A percentile compares a stretch with the other conserved stretches of the same genome.
Evolutionary conservation across 768 basidiomycete species (phyloP).

Genomic region (Mycena capillaripes): DNA sequence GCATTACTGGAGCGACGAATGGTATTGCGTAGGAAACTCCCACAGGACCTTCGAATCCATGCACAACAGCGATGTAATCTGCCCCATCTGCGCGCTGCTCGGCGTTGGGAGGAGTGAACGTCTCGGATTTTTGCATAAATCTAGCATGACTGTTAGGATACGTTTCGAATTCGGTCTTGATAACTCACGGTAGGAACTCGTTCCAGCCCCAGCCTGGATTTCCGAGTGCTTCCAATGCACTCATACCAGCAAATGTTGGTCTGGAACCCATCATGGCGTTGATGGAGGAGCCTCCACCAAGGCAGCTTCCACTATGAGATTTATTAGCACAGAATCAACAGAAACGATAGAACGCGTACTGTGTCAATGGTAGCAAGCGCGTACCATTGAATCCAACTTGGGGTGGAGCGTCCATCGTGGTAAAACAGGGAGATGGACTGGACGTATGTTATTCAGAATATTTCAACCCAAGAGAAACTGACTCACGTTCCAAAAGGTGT

Average conservation of each 20-base stretch:
- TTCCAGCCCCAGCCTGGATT: slow-evolving; percentile 50
- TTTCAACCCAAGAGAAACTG: background rate
- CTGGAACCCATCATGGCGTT: slow-evolving; percentile 45
- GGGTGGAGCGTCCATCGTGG: slow-evolving; percentile 9
- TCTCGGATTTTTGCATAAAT: slow-evolving; percentile 39
- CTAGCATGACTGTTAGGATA: background rate
- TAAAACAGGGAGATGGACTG: slow-evolving; percentile 20
- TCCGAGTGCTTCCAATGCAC: slow-evolving; percentile 33
- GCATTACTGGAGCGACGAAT: slow-evolving; percentile 30
- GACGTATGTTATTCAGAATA: background rate
- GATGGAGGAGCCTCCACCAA: slow-evolving; percentile 45
- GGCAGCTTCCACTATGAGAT: slow-evolving; percentile 32
- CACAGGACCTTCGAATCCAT: slow-evolving; percentile 35
- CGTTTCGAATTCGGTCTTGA: background rate
- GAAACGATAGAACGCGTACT: slow-evolving; percentile 8
- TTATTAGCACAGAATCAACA: background rate
- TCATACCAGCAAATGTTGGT: slow-evolving; percentile 37
- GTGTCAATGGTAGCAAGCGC: background rate
- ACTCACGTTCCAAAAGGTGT: slow-evolving; percentile 24
- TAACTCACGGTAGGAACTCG: slow-evolving; percentile 40
- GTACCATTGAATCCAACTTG: slow-evolving; percentile 31
- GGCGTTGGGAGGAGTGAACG: slow-evolving; percentile 34
- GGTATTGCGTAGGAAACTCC: slow-evolving; percentile 34
- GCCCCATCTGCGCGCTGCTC: slow-evolving; percentile 32
- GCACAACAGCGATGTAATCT: slow-evolving; percentile 28